Evolutionary conservation across 2,329 filamentous ascomycete genomes (phyloP), one percentile per base, ranked within the genome.

Genomic region (Zymoseptoria tritici): DNA sequence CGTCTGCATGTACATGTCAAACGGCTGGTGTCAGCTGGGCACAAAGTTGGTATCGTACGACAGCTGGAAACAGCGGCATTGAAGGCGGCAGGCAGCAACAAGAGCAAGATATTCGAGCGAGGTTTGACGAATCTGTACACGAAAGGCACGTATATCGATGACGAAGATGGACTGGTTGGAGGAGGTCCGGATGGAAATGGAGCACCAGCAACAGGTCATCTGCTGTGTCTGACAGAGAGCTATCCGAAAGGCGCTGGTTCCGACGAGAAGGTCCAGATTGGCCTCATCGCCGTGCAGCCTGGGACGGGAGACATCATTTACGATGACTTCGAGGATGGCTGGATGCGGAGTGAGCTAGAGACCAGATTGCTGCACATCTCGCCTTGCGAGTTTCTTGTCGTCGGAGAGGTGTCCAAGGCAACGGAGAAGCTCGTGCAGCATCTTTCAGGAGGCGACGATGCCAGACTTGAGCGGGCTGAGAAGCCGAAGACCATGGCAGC

Each of bases 121-220:
- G 94, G 96, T 69, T 85, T 99, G 68, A 97, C 94, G 16, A 97
- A 96, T 70, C 81, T 99, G 6, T 99, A 99, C 76, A 99, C 94
- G 8, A 99, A 97, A 74, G 94, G 92, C 51, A 99, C 94, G 2
- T 99, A 97, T 68, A 88, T 99, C 59, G 94, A 97, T 70, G 94
- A 99, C 72, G 83, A 90, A 9, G 93, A 94, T 63, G 90, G 90
- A 24, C 75, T 96, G 4, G 88, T 89, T 56, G 67, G 77, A 58
- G 29, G 31, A 36, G 57, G 60, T n/a, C 69, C 79, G 69, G 79
- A 82, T 49, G 79, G 83, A 1, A 81, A 85, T 0, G 79, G 80
- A 20, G 81, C 84, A 3, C 79, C 80, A 9, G 80, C 85, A 22
- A 89, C 86, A 2, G 94, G 94, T n/a, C 96, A 97, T 71, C 79